phyloP scores from a whole-genome alignment of 371 early-diverging fungal species.

The Parasitella parasitica region DNA sequence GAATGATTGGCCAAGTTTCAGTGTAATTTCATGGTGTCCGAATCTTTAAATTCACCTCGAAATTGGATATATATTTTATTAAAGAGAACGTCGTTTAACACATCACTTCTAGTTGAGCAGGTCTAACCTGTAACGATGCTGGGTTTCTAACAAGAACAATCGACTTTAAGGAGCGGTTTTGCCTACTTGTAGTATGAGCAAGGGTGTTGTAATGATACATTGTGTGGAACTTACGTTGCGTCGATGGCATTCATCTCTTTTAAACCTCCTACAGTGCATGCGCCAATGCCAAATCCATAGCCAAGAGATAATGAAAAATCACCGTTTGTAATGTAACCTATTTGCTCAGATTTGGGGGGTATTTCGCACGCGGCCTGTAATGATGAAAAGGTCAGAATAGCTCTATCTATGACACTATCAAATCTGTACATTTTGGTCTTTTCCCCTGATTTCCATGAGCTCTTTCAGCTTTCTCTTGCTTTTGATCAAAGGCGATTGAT shows the following conservation, averaged over 20 bases:
- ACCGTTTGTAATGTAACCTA: conserved; percentile 77
- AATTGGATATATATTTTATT: neutral
- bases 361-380: neutral
- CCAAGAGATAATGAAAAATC: conserved; percentile 69
- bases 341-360: conserved; percentile 30
- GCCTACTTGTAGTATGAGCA: too few relatives aligned
- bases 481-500: neutral
- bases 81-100: neutral
- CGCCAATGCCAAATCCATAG: conserved; percentile 61
- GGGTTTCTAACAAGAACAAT: conserved; percentile 57
- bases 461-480: conserved; percentile 15
- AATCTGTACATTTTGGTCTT: too few relatives aligned
- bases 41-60: too few relatives aligned
- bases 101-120: conserved; percentile 36
- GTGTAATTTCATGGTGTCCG: too few relatives aligned
- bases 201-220: too few relatives aligned
- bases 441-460: neutral
- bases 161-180: conserved; percentile 33
- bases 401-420: too few relatives aligned
- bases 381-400: neutral
- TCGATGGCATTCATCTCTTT: conserved; percentile 26
- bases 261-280: conserved; percentile 48
- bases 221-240: conserved; percentile 22
- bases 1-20: neutral
- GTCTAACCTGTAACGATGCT: conserved; percentile 46